Base-by-base conservation (phyloP, 2,329 filamentous ascomycete species). In the Beauveria brongniartii region DNA sequence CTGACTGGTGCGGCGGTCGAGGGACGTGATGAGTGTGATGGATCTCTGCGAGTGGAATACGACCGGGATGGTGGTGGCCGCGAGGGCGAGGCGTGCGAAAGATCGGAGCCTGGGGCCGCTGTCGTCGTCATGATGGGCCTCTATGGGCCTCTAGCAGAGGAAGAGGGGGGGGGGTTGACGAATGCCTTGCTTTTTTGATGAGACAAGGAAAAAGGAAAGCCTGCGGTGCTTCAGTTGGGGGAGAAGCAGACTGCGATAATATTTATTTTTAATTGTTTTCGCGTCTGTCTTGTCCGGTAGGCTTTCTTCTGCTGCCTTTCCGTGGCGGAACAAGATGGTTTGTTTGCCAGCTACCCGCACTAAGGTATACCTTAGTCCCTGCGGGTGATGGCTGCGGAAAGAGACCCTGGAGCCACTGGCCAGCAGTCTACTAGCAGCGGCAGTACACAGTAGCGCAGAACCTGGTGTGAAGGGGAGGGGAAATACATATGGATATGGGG, bases 41-140 rank as follows among this genome's bases (percentile, higher is more conserved):
- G 63, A 61, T 59, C 53, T 55, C 46, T 61, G 62, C 57, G 60
- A 30, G 69, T 71, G 63, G 72, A 74, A 66, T 69, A 72, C 62
- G 70, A 72, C 64, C 72, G 71, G 64, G 70, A 67, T 65, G 70
- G 72, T 64, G 67, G 64, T 55, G 67, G 68, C 63, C 67, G 63
- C 63, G 65, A 65, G 63, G 65, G 63, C 62, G 65, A 63, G 61
- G 65, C 63, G 64, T 65, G 62, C 47, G 63, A 63, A 63, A 64
- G 64, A 59, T 65, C 63, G 46, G 63, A 64, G 63, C 63, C 63
- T 63, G 63, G 65, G 40, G 65, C 64, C 54, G 65, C 59, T 60
- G 64, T 59, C 48, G 64, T 59, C 57, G 57, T 57, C 58, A 63
- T 51, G 28, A 65, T 66, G 47, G 79, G 80, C 63, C 56, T 59